phyloP scores from a whole-genome alignment of 345 rosid genomes.

The Aurinia saxatilis region DNA sequence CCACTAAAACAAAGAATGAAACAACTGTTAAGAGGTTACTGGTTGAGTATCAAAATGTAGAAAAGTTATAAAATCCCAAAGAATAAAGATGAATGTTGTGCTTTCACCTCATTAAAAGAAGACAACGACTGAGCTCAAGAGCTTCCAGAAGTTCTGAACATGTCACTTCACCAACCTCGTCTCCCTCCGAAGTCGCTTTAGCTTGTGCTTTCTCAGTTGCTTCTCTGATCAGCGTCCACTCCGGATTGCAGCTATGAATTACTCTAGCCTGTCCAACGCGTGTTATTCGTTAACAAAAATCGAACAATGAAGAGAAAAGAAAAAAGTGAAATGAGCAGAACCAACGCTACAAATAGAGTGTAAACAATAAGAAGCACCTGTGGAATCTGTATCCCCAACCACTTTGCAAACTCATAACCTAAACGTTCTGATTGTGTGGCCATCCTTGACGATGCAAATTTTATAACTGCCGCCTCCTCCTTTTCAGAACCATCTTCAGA shows the following conservation, averaged over 20 bases:
- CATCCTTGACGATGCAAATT: slow-evolving; percentile 98
- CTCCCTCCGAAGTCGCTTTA: slow-evolving; percentile 63
- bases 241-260: slow-evolving; percentile 73
- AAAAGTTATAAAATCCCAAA: neutral
- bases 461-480: slow-evolving; percentile 96
- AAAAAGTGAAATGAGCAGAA: neutral
- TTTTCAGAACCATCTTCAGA: slow-evolving; percentile 38
- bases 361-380: slow-evolving; percentile 48
- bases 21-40: neutral
- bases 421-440: slow-evolving; percentile 99
- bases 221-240: slow-evolving; percentile 85
- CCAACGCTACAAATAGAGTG: neutral
- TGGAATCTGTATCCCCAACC: slow-evolving; percentile 87
- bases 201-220: slow-evolving; percentile 90
- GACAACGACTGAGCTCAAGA: slow-evolving; percentile 96
- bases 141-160: slow-evolving; percentile 98
- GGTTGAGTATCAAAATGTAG: neutral
- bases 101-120: slow-evolving; percentile 83
- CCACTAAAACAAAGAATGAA: neutral
- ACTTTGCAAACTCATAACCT: slow-evolving; percentile 96
- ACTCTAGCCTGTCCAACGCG: slow-evolving; percentile 73
- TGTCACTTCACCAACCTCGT: slow-evolving; percentile 82
- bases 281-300: slow-evolving; percentile 3
- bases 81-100: neutral
- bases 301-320: neutral